Conservation (phyloP, 2,329 filamentous ascomycete genomes). For the Diaporthe destruens region DNA sequence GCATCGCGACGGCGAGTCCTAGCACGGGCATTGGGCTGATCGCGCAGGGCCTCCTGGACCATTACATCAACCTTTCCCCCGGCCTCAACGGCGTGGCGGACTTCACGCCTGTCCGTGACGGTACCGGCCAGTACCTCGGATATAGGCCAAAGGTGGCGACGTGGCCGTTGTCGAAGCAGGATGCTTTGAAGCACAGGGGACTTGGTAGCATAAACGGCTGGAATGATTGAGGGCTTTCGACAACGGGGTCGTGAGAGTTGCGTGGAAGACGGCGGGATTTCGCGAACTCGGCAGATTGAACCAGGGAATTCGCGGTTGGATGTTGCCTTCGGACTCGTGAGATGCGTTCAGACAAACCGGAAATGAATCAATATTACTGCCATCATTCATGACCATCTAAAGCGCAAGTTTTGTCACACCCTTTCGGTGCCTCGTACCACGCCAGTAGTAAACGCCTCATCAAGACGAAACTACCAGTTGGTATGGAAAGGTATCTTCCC, state of each 20-base stretch:
- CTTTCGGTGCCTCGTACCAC: not conserved
- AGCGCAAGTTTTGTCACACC: not conserved
- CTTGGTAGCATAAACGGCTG: constrained; percentile 43
- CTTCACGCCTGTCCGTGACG: constrained; percentile 48
- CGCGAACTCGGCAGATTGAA: not conserved
- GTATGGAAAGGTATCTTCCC: too few species aligned
- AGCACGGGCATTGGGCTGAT: constrained; percentile 47
- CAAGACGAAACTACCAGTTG: too few species aligned
- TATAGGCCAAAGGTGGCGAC: constrained; percentile 50
- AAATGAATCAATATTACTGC: not conserved
- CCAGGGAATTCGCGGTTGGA: not conserved
- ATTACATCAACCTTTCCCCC: constrained; percentile 49
- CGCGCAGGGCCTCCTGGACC: constrained; percentile 48
- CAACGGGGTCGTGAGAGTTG: not conserved
- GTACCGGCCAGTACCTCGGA: constrained; percentile 43
- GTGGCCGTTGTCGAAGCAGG: constrained; percentile 49
- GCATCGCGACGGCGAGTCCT: constrained; percentile 48
- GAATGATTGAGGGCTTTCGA: not conserved
- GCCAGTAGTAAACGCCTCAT: too few species aligned
- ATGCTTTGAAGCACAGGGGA: constrained; percentile 43
- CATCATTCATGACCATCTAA: not conserved
- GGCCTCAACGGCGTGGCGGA: constrained; percentile 46
- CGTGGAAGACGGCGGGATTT: not conserved
- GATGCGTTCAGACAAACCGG: not conserved
- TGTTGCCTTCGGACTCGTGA: not conserved